Evolutionary conservation across 306 rosid genomes (phyloP).

Genomic region (Geum urbanum): DNA sequence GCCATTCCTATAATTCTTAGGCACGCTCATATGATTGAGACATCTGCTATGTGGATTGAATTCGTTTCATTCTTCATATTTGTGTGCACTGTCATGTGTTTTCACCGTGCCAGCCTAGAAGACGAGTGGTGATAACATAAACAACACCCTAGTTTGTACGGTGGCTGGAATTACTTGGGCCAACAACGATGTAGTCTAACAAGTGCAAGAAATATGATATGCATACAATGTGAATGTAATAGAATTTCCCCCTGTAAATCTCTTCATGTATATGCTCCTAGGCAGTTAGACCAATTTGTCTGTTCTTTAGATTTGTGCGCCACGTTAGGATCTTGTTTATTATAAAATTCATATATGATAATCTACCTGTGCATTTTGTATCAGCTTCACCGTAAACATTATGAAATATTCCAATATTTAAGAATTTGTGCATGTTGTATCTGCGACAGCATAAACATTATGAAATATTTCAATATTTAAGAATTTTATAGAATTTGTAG

Average conservation of each 20-base stretch:
- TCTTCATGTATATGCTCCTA: slow-evolving; percentile 18
- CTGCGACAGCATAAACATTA: too few relatives aligned
- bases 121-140: slow-evolving; percentile 68
- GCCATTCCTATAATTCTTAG: slow-evolving; percentile 90
- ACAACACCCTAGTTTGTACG: neutral
- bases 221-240: slow-evolving; percentile 16
- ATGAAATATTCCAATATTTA: too few relatives aligned
- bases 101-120: slow-evolving; percentile 91
- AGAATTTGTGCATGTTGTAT: too few relatives aligned
- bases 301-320: slow-evolving; percentile 1
- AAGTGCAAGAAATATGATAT: slow-evolving; percentile 11
- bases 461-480: too few relatives aligned
- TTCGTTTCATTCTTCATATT: slow-evolving; percentile 87
- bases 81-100: slow-evolving; percentile 79
- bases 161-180: slow-evolving; percentile 19
- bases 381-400: too few relatives aligned
- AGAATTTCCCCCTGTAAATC: slow-evolving; percentile 37
- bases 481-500: too few relatives aligned
- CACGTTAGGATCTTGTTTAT: neutral
- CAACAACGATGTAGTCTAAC: slow-evolving; percentile 12
- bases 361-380: neutral
- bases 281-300: slow-evolving; percentile 16
- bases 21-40: slow-evolving; percentile 89
- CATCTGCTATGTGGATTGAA: slow-evolving; percentile 95
- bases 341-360: neutral